These are phyloP conservation scores for Dacryopinax primogenitus DNA, from an alignment of 768 basidiomycete genomes.

Conservation along the genomic window DNA sequence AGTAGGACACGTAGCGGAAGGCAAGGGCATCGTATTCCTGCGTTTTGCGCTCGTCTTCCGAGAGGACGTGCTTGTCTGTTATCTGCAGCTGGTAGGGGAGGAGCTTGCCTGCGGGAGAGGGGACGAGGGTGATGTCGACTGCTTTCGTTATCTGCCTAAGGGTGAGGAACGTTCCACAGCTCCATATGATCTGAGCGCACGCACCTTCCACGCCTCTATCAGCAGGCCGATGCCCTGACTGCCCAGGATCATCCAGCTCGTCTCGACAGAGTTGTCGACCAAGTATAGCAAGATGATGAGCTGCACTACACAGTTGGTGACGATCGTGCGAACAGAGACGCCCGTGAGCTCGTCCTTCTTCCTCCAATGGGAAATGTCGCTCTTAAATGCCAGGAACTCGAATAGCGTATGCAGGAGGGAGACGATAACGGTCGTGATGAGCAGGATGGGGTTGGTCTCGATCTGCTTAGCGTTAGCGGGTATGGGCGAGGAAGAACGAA, in stretches of 20 bases:
- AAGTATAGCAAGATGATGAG: conserved; percentile 81
- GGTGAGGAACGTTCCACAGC: neutral
- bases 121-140: conserved; percentile 64
- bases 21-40: conserved; percentile 94
- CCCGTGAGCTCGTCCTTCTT: conserved; percentile 90
- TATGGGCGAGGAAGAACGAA: neutral
- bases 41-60: conserved; percentile 93
- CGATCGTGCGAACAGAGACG: conserved; percentile 73
- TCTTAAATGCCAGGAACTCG: conserved; percentile 92
- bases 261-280: conserved; percentile 88
- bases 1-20: conserved; percentile 88
- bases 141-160: conserved; percentile 63
- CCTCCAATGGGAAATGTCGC: conserved; percentile 90
- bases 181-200: conserved; percentile 13
- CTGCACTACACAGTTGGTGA: conserved; percentile 93
- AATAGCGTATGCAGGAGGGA: conserved; percentile 84
- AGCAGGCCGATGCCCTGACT: conserved; percentile 69
- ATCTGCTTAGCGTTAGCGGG: conserved; percentile 27
- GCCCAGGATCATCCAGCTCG: conserved; percentile 94
- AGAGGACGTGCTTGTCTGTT: conserved; percentile 93
- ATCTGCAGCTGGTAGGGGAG: conserved; percentile 73
- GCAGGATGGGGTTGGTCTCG: conserved; percentile 37
- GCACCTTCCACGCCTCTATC: conserved; percentile 89
- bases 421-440: conserved; percentile 71
- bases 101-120: conserved; percentile 46